phyloP scores from a whole-genome alignment of 371 early-diverging fungal genomes.

The Lichtheimia corymbifera region DNA sequence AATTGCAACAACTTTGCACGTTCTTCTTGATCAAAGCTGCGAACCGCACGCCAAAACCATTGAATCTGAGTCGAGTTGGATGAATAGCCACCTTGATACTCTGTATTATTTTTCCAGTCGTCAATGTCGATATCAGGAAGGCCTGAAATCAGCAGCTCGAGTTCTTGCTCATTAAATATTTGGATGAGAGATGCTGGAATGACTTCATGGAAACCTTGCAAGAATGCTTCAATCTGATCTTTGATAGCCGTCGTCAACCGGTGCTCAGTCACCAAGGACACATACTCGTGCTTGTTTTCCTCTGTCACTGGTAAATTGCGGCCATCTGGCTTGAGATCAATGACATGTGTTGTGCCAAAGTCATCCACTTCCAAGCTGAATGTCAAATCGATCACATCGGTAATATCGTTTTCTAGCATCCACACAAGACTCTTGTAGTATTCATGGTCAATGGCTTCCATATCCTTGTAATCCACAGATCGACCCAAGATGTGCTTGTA shows the following conservation, averaged over 20 bases:
- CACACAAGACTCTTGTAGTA: slow-evolving; percentile 97
- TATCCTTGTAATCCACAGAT: slow-evolving; percentile 92
- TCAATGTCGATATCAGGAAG: slow-evolving; percentile 98
- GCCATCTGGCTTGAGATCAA: slow-evolving; percentile 92
- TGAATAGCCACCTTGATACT: slow-evolving; percentile 91
- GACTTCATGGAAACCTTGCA: slow-evolving; percentile 95
- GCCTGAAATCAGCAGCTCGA: slow-evolving; percentile 98
- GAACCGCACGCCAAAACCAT: slow-evolving; percentile 99
- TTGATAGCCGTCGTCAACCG: slow-evolving; percentile 86
- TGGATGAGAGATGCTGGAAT: slow-evolving; percentile 88
- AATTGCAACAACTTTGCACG: slow-evolving; percentile 98
- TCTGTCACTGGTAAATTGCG: slow-evolving; percentile 93
- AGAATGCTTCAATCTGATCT: slow-evolving; percentile 92
- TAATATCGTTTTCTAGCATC: slow-evolving; percentile 97
- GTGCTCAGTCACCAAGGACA: slow-evolving; percentile 89
- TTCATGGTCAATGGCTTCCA: slow-evolving; percentile 97
- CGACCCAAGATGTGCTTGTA: slow-evolving; percentile 97
- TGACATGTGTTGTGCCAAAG: slow-evolving; percentile 84
- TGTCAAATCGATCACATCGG: slow-evolving; percentile 92
- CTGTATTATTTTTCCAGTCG: slow-evolving; percentile 99
- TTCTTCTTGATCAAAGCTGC: slow-evolving; percentile 97
- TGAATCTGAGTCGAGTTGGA: slow-evolving; percentile 87
- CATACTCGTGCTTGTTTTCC: slow-evolving; percentile 97
- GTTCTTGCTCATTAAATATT: slow-evolving; percentile 98
- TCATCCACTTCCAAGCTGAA: slow-evolving; percentile 94